Evolutionary conservation across 1,284 basidiomycete genomes (phyloP), one percentile per base, ranked within the genome.

Genomic region (Moesziomyces globuligerus): DNA sequence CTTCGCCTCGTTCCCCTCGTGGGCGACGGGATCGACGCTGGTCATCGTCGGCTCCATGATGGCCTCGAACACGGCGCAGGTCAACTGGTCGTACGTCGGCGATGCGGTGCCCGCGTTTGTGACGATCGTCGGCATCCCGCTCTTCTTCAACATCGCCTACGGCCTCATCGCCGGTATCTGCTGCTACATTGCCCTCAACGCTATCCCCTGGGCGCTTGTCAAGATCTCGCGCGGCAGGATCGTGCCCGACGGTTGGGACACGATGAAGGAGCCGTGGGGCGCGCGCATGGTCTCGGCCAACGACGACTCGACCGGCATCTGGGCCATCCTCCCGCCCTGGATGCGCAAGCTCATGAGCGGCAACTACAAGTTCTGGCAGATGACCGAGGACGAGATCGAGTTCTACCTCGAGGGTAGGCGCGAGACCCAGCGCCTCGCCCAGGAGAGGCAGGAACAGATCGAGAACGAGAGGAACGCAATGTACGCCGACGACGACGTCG

Each of bases 41-140:
- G 87, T 92, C 61, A 90, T 94, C 61, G 92, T 93, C 36, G 92
- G 92, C 23, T 90, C 90, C 24, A 85, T 94, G 80, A 94, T 94
- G 92, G 91, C 92, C 79, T 87, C 89, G 77, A 93, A 92, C 78
- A 90, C 91, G 13, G 87, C 89, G 37, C 89, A 91, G 57, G 90
- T 94, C 83, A 94, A 93, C 84, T 94, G 92, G 92, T 87, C 89
- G 79, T 94, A 86, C 90, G 38, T 91, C 9, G 78, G 92, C 25
- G 92, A 94, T 81, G 88, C 90, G 15, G 87, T 94, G 3, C 92
- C 92, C 1, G 73, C 71, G 4, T 75, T 68, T 40, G 38, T 76
- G 48, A 79, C 40, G 50, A 76, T 75, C 42, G 64, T 68, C 32
- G 48, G 39, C 46, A 49, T 61, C 40, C 76, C 76, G 10, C 75